Evolutionary conservation across 2,329 filamentous ascomycete genomes (phyloP), one percentile per base, ranked within the genome.

Genomic region (Colletotrichum coccodes): DNA sequence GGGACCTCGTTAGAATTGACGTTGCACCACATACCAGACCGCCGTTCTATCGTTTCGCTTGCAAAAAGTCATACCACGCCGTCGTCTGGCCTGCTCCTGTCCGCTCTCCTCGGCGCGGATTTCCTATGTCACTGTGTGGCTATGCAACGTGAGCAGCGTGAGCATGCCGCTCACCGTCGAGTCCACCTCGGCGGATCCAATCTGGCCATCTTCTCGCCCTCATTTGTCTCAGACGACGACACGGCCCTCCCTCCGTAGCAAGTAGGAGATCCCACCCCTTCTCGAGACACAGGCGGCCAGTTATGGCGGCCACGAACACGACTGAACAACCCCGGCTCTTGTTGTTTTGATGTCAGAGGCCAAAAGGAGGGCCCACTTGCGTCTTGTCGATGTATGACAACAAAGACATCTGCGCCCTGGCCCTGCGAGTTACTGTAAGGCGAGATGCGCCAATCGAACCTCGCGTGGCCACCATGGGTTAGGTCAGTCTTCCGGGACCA

Each of bases 391-490:
- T 56, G 68, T 69, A 64, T 60, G 64, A 63, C 68, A 70, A 44
- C 68, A 60, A 70, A 64, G 64, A 64, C 46, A 56, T 56, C 68
- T 68, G 64, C 64, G 67, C 65, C 49, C 61, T 50, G 40, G 54
- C 65, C 46, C 54, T 65, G 65, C 54, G 53, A 40, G 42, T 34
- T 60, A 14, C 65, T 68, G 60, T 49, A 38, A 60, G 61, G 63
- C 49, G 30, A 70, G 67, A 70, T 70, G 56, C 63, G 64, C 67
- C 67, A 70, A 70, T 68, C 38, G 63, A 70, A 67, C 57, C 36
- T 62, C 64, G 63, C 50, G 30, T 61, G 62, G 63, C 18, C 30
- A 36, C 57, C 52, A 67, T 70, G 50, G 62, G 63, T 47, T 26
- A 61, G 50, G 66, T 50, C 62, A 56, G 49, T 67, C 56, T 70